Evolutionary conservation across 2,329 filamentous ascomycete species (phyloP).

Genomic region (Mariannaea sp.): DNA sequence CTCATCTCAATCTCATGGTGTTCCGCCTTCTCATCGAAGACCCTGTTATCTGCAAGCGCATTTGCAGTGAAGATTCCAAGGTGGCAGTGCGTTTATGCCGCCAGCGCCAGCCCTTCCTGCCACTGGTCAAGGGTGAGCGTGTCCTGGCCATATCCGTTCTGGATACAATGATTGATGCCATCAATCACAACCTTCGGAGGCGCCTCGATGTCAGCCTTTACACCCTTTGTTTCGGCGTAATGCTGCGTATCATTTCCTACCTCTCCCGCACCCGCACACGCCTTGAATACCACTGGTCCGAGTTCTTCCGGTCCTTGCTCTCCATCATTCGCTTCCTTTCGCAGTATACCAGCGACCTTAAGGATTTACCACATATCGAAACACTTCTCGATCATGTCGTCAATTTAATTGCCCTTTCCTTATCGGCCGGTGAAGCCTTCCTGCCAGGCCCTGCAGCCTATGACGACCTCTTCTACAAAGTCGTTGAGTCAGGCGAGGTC

Average conservation of each 20-base stretch:
- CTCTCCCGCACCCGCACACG: conserved; percentile 82
- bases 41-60: conserved; percentile 75
- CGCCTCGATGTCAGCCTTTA: conserved; percentile 86
- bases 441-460: conserved; percentile 85
- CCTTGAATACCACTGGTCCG: conserved; percentile 89
- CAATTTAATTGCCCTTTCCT: conserved; percentile 79
- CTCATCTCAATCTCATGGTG: conserved; percentile 82
- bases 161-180: conserved; percentile 85
- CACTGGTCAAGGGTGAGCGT: conserved; percentile 72
- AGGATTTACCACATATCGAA: conserved; percentile 69
- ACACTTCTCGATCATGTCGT: conserved; percentile 77
- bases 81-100: conserved; percentile 81
- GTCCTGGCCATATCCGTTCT: conserved; percentile 76
- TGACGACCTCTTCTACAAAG: conserved; percentile 97
- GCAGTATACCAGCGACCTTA: conserved; percentile 81
- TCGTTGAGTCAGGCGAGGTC: conserved; percentile 87
- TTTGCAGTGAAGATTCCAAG: conserved; percentile 81
- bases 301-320: conserved; percentile 88
- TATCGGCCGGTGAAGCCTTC: conserved; percentile 89
- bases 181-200: conserved; percentile 90
- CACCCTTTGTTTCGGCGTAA: conserved; percentile 77
- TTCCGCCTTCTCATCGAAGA: conserved; percentile 89
- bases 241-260: conserved; percentile 82
- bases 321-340: conserved; percentile 89
- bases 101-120: conserved; percentile 85